These are phyloP conservation scores for Malassezia restricta DNA, from an alignment of 1,284 basidiomycete genomes.

Conservation along the genomic window DNA sequence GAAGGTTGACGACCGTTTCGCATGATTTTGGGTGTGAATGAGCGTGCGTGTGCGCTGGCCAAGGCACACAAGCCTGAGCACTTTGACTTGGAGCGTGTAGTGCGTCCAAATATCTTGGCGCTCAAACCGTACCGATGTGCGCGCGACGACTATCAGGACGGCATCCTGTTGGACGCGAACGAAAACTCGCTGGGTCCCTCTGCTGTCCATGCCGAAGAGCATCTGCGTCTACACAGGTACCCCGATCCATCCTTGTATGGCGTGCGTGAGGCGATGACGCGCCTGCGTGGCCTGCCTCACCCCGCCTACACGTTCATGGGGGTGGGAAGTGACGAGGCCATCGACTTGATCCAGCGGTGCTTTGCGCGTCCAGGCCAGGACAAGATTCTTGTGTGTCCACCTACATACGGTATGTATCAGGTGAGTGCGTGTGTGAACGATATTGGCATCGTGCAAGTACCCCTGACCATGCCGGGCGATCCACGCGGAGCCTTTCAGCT, in stretches of 20 bases:
- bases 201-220: not conserved
- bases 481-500: slow-evolving; percentile 61
- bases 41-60: slow-evolving; percentile 8
- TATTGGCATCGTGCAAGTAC: slow-evolving; percentile 67
- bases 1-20: not conserved
- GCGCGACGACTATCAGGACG: slow-evolving; percentile 82
- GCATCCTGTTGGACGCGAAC: slow-evolving; percentile 94
- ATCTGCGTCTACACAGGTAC: slow-evolving; percentile 61
- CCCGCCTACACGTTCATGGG: slow-evolving; percentile 69
- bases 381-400: slow-evolving; percentile 58
- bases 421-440: slow-evolving; percentile 95
- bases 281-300: slow-evolving; percentile 48
- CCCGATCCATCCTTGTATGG: slow-evolving; percentile 69
- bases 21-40: slow-evolving; percentile 7
- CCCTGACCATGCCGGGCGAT: slow-evolving; percentile 57
- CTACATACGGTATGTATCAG: slow-evolving; percentile 95
- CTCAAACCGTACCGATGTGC: slow-evolving; percentile 90
- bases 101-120: slow-evolving; percentile 83
- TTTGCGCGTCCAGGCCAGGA: slow-evolving; percentile 70
- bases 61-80: slow-evolving; percentile 41
- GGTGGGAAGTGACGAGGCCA: slow-evolving; percentile 92
- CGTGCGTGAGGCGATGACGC: slow-evolving; percentile 66
- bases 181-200: slow-evolving; percentile 74
- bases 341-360: slow-evolving; percentile 84
- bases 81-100: slow-evolving; percentile 49